A percentile compares a stretch with the other conserved stretches of the same genome.
These are phyloP conservation scores for Calocybe cyanea DNA, from an alignment of 768 basidiomycete species.

Conservation along the genomic window DNA sequence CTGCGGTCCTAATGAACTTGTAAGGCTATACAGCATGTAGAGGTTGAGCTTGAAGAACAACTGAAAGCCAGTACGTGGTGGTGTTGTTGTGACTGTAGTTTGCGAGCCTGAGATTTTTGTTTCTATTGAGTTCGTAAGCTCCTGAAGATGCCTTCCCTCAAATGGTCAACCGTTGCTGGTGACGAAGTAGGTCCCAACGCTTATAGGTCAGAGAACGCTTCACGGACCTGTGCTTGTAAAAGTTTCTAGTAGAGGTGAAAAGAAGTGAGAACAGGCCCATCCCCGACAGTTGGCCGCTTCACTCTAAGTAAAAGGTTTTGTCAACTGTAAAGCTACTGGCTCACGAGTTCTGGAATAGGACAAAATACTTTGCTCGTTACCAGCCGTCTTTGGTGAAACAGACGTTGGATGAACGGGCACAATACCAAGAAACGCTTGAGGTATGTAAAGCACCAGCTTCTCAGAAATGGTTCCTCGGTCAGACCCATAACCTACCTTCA, in stretches of 20 bases:
- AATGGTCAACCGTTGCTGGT: constrained; percentile 61
- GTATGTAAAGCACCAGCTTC: constrained; percentile 19
- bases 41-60: constrained; percentile 71
- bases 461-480: background rate
- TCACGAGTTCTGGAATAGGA: constrained; percentile 39
- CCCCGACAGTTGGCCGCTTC: constrained; percentile 55
- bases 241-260: constrained; percentile 82
- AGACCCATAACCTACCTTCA: background rate
- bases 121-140: constrained; percentile 59
- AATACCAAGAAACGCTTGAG: constrained; percentile 67
- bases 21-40: constrained; percentile 64
- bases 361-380: constrained; percentile 68
- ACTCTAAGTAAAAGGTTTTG: constrained; percentile 50
- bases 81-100: background rate
- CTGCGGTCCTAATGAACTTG: constrained; percentile 7
- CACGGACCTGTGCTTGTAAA: background rate
- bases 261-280: constrained; percentile 48
- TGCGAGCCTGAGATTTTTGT: background rate
- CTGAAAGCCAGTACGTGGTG: constrained; percentile 55
- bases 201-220: background rate
- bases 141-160: constrained; percentile 67
- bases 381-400: constrained; percentile 63
- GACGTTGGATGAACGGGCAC: constrained; percentile 69
- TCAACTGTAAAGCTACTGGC: background rate
- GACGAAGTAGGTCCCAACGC: constrained; percentile 60